Base-by-base conservation (phyloP, 192 early-diverging fungal species). In the Geranomyces variabilis region DNA sequence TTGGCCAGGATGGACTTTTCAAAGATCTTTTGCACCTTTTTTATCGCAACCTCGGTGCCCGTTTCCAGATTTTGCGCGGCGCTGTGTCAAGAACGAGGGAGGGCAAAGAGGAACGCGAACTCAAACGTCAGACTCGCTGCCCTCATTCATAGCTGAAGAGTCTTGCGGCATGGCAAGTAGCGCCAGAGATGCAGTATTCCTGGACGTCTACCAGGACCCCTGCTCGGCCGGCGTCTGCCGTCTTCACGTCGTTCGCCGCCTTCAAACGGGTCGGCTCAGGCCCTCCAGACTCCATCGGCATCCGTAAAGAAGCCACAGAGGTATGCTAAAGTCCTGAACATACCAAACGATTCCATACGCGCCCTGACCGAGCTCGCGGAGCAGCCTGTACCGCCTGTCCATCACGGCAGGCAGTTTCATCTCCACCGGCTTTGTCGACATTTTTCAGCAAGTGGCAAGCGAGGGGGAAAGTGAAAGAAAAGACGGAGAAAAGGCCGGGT, bases 321-420 rank as follows among this genome's bases (percentile, higher is more conserved):
- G n/a, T n/a, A n/a, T n/a, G n/a, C n/a, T n/a, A n/a, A n/a, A n/a
- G n/a, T n/a, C n/a, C 51, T 7, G 19, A 15, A 53, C 70, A 41
- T 85, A 91, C 87, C 90, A 92, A 1, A 96, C 94, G 43, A 92
- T 74, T 24, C 94, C 94, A 76, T 96, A 96, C 33, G 94, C 93
- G 48, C 94, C 94, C 68, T 92, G 88, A 13, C 94, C 94, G 48
- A 96, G 81, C 75, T 96, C 91, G n/a, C 92, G 80, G 33, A 90
- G 78, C 47, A 95, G 80, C 53, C 81, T 81, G 78, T 94, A 96
- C 30, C 83, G 72, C 47, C 75, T 76, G 51, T 73, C 87, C 22
- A 91, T 73, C 28, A 85, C 78, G 43, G 84, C 83, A 64, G 89
- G 89, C 19, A 79, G 66, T 49, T 70, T 65, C 59, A 78, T 49